Percentiles rank a stretch among this genome's conserved stretches.
These are phyloP conservation scores for Fomitopsis pinicola DNA, from an alignment of 1,284 basidiomycete genomes.

Conservation along the genomic window DNA sequence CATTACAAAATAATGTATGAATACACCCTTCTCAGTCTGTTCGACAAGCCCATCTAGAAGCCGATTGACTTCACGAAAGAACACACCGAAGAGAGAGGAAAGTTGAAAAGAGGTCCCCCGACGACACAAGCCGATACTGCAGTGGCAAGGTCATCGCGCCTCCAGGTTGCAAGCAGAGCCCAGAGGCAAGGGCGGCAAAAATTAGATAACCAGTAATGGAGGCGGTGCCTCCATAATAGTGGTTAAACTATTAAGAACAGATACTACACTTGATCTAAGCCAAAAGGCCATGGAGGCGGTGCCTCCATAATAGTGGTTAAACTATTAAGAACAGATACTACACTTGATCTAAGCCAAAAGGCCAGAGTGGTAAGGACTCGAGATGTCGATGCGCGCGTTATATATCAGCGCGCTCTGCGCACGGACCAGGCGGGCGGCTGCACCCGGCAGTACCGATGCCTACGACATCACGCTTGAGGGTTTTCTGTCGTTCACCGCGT, in stretches of 20 bases:
- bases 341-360: slow-evolving; percentile 50
- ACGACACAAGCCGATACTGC: slow-evolving; percentile 20
- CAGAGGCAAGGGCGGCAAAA: slow-evolving; percentile 17
- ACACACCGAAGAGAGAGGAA: slow-evolving; percentile 10
- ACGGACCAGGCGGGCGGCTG: slow-evolving; percentile 16
- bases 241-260: slow-evolving; percentile 59
- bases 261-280: not conserved
- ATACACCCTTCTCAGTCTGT: slow-evolving; percentile 3
- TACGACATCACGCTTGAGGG: not conserved
- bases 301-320: slow-evolving; percentile 66
- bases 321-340: slow-evolving; percentile 41
- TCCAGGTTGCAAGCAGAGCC: slow-evolving; percentile 19
- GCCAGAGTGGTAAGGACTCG: slow-evolving; percentile 71
- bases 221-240: slow-evolving; percentile 50
- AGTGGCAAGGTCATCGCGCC: slow-evolving; percentile 19
- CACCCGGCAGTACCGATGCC: not conserved
- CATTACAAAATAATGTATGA: no score
- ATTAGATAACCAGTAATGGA: slow-evolving; percentile 20
- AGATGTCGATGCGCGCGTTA: slow-evolving; percentile 3
- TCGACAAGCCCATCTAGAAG: slow-evolving; percentile 8
- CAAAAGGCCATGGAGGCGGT: slow-evolving; percentile 69
- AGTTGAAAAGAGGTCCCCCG: slow-evolving; percentile 9
- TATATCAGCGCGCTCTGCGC: slow-evolving; percentile 14
- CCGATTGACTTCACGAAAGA: slow-evolving; percentile 9
- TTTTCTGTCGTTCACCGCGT: not conserved